A percentile compares a stretch with the other conserved stretches of the same genome.
Evolutionary conservation across 1,284 basidiomycete species (phyloP).

Genomic region (Apiotrichum akiyoshidainum): DNA sequence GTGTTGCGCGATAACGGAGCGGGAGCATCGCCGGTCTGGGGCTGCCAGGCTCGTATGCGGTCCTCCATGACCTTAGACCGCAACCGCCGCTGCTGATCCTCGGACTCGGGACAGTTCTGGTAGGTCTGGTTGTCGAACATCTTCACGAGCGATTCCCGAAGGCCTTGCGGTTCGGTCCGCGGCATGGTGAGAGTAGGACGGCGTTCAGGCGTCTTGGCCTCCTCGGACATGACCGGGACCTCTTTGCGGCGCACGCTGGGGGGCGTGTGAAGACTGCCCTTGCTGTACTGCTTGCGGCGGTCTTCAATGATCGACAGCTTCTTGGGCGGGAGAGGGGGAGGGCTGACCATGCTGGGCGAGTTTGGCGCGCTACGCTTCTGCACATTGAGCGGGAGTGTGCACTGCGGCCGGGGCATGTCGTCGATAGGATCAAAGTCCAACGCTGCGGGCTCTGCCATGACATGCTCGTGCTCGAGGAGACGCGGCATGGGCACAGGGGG

Average conservation of each 20-base stretch:
- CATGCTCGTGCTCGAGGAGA: too few relatives aligned
- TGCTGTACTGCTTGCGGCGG: constrained; percentile 1
- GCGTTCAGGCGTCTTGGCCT: not conserved
- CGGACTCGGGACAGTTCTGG: not conserved
- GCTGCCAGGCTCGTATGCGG: constrained; percentile 37
- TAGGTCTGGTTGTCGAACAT: constrained; percentile 29
- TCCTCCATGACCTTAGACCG: constrained; percentile 17
- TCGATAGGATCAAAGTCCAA: not conserved
- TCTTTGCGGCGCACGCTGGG: not conserved
- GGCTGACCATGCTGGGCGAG: not conserved
- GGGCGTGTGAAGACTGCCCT: not conserved
- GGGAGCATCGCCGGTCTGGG: constrained; percentile 13
- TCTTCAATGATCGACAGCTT: constrained; percentile 1
- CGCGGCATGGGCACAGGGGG: too few relatives aligned
- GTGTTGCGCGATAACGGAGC: constrained; percentile 6
- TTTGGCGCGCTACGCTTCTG: constrained; percentile 1
- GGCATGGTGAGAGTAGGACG: not conserved
- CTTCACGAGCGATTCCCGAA: constrained; percentile 32
- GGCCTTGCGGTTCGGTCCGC: constrained; percentile 5
- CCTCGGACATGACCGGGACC: not conserved
- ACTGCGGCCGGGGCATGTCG: not conserved
- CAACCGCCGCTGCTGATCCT: not conserved
- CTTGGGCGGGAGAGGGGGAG: constrained; percentile 13
- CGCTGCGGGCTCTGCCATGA: not conserved
- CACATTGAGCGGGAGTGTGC: not conserved